Base-by-base conservation (phyloP, 192 early-diverging fungal species). In the Globomyces pollinis-pini region DNA sequence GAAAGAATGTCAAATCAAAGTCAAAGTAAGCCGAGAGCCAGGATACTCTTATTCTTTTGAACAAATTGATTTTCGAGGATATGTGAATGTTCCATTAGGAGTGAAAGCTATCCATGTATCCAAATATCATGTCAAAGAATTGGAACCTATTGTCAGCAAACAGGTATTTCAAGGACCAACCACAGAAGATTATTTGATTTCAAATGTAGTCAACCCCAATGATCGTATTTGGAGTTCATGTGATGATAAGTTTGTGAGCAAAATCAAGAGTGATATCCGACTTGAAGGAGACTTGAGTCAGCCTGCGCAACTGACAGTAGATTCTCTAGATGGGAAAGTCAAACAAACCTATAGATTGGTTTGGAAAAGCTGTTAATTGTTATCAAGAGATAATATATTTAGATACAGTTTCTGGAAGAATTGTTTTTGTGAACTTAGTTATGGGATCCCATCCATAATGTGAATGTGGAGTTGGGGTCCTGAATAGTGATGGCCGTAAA, bases 1-100 rank as follows among this genome's bases (percentile, higher is more conserved):
- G 52, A 68, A 69, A 45, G 50, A 68, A 56, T 68, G 67, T 57
- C 62, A 69, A 47, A 23, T 69, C 18, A 60, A 49, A 39, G 12
- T 69, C 35, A 28, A 45, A 23, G 2, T 69, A 7, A 52, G 45
- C 42, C 31, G 55, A 21, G 62, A 61, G 18, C 38, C 41, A n/a
- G 67, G 67, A 16, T 69, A n/a, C 29, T 50, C 51, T 12, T 69
- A 68, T 29, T 69, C 67, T 7, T 42, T 69, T 28, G 67, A 50
- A 38, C 39, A 61, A 18, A 50, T 54, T 33, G 56, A 69, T 30
- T 66, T 41, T 43, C 61, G 67, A 29, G 67, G 67, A 12, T 69
- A 49, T 39, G 57, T 53, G 24, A 20, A 68, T 24, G 47, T 69
- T 20, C 59, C 60, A 43, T 5, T 18, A 28, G 38, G 56, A 9